Evolutionary conservation across 164 flowering plant species (phyloP), one percentile per base, ranked within the genome.

Genomic region (Tinospora cordifolia): DNA sequence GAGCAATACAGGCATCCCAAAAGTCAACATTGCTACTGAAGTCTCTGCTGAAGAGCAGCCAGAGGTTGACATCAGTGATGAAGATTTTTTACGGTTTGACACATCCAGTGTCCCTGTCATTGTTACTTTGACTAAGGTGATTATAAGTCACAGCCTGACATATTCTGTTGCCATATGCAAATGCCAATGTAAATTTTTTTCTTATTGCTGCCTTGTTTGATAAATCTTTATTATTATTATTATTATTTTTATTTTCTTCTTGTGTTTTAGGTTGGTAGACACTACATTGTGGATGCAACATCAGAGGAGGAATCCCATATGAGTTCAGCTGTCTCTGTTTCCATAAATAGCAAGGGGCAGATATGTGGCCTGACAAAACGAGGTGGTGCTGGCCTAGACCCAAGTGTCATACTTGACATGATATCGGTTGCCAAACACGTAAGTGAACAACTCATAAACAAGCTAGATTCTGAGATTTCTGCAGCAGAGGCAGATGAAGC

Each of bases 261-360:
- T 44, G 27, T 49, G 24, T 6, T 64, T 68, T 68, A 92, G 97
- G 90, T 90, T 21, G 99, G 99, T 26, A 85, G 81, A 74, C 96
- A 90, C 74, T 95, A 90, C 64, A 87, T 92, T 65, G 93, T 87
- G 1, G 99, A 94, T 80, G 98, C 98, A 41, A 89, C 97, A 49
- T 51, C 81, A 40, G 97, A 92, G 72, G 99, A 95, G 75, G 97
- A 95, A 74, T 88, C 97, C 47, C 97, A 92, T 66, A 92, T 95
- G 99, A 91, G 84, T 80, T 89, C 93, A 0, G 97, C 99, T 8
- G 76, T 95, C 11, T 92, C 97, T 4, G 72, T 90, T 17, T 90
- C 98, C 17, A 65, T 95, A 39, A 88, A 88, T 58, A 83, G 91
- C 75, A 79, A 84, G 63, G 96, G 98, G 9, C 84, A 71, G 47